phyloP scores from a whole-genome alignment of 805 yeast genomes.

The Teunomyces pallodes region DNA sequence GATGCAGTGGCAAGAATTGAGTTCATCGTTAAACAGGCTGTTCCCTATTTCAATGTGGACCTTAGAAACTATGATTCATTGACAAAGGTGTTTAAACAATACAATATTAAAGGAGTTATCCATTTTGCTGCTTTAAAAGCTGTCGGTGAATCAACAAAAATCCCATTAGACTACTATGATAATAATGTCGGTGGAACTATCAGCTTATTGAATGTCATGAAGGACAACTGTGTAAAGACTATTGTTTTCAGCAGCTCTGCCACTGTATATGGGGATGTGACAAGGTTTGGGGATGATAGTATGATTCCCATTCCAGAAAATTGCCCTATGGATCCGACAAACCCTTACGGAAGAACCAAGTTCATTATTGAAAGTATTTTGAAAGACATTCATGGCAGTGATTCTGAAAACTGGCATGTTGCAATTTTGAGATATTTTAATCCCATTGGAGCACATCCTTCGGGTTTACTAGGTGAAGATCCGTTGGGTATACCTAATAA shows the following conservation, averaged over 20 bases:
- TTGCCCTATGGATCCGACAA: conserved; percentile 71
- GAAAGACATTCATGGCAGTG: conserved; percentile 50
- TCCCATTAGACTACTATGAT: conserved; percentile 66
- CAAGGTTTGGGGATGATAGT: conserved; percentile 53
- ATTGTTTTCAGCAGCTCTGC: conserved; percentile 78
- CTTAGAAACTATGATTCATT: conserved; percentile 49
- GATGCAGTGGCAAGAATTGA: conserved; percentile 67
- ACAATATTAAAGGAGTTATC: conserved; percentile 56
- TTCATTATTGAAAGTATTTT: conserved; percentile 60
- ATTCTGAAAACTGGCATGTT: conserved; percentile 40
- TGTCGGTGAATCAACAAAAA: conserved; percentile 70
- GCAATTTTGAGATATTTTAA: conserved; percentile 78
- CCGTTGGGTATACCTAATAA: conserved; percentile 78
- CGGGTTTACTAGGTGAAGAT: conserved; percentile 78
- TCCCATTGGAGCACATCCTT: conserved; percentile 84
- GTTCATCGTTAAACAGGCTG: conserved; percentile 44
- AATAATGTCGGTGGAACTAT: conserved; percentile 68
- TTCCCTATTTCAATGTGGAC: conserved; percentile 60
- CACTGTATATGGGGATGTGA: conserved; percentile 81
- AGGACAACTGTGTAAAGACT: conserved; percentile 42
- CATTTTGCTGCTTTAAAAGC: conserved; percentile 86
- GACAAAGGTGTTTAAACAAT: conserved; percentile 44
- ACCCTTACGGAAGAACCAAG: conserved; percentile 79
- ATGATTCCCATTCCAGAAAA: conserved; percentile 79
- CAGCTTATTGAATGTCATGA: conserved; percentile 54